Conservation (phyloP, 73 alveolate species). For the Symbiodinium pilosum region DNA sequence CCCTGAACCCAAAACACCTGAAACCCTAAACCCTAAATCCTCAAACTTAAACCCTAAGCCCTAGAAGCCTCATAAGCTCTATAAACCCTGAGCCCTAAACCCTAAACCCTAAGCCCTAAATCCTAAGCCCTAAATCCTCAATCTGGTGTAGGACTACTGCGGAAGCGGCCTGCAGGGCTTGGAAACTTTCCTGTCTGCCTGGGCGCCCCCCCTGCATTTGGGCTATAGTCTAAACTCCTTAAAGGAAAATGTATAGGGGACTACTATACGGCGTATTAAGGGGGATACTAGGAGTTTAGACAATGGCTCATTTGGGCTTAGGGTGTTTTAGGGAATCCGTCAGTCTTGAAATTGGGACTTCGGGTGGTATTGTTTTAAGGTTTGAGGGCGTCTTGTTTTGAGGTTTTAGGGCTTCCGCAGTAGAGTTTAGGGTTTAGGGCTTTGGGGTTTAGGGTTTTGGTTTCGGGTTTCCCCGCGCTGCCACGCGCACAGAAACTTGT, state of each 20-base stretch:
- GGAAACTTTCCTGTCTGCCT: slow-evolving; percentile 22
- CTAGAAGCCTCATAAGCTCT: neutral
- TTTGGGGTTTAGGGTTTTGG: neutral
- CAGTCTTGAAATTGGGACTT: too few relatives aligned
- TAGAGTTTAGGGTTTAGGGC: neutral
- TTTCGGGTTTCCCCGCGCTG: too few relatives aligned
- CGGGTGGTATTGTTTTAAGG: too few relatives aligned
- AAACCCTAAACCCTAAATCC: neutral
- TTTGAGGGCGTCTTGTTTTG: neutral
- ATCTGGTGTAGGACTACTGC: slow-evolving; percentile 39
- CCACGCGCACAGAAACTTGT: too few relatives aligned
- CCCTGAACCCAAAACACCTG: neutral
- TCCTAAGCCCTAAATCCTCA: neutral
- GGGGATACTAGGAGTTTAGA: neutral
- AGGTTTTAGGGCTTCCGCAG: neutral
- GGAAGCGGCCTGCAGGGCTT: slow-evolving; percentile 38
- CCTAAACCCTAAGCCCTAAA: neutral
- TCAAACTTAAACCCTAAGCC: neutral
- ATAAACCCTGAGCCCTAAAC: too few relatives aligned
- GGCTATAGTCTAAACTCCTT: neutral
- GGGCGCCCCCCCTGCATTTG: neutral
- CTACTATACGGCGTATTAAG: neutral
- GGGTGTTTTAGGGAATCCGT: too few relatives aligned
- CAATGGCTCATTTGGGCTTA: neutral
- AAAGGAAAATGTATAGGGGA: neutral